Base-by-base conservation (phyloP, 495 filamentous ascomycete genomes). In the Penicillium lagena region DNA sequence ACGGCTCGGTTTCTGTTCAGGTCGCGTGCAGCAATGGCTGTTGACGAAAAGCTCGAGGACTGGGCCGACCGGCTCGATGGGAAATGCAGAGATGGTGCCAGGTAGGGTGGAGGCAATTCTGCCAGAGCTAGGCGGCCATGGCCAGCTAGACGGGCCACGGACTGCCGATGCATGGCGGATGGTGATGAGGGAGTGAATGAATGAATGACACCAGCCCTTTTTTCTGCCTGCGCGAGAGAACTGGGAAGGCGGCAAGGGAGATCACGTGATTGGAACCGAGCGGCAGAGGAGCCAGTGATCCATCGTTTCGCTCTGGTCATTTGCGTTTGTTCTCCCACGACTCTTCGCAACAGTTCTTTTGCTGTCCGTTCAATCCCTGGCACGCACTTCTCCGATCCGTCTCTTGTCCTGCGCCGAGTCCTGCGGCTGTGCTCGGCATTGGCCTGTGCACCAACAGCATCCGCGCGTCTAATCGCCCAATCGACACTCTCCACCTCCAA, bases 1-100 rank as follows among this genome's bases (percentile, higher is more conserved):
- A 96, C 79, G 6, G 89, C 93, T 39, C 93, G 89, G 35, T 48
- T 50, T 51, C 65, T 66, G 65, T 51, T 75, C 49, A 66, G 44
- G 52, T 73, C 70, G 47, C 66, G 64, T 40, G 61, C 53, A 37
- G 56, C 59, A 42, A 68, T 51, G 43, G 39, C 45, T 40, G 65
- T 70, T 37, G 68, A 66, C 30, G 70, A 73, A 66, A 73, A 73
- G 63, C 59, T 73, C 45, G 68, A 64, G 51, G 50, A 55, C 39
- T 72, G 70, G 29, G 50, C 48, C 39, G 58, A 57, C 41, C 62
- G 55, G 37, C 48, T 54, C 45, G 60, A 52, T 47, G 66, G 55
- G 48, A 66, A 66, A 50, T 69, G 67, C 43, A 71, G 60, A 10
- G 68, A 70, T 12, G 70, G 70, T 22, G 68, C 70, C 35, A 73